Percentiles rank a stretch among this genome's conserved stretches.
Evolutionary conservation across 2,329 filamentous ascomycete species (phyloP).

Genomic region (Aspergillus novoparasiticus): DNA sequence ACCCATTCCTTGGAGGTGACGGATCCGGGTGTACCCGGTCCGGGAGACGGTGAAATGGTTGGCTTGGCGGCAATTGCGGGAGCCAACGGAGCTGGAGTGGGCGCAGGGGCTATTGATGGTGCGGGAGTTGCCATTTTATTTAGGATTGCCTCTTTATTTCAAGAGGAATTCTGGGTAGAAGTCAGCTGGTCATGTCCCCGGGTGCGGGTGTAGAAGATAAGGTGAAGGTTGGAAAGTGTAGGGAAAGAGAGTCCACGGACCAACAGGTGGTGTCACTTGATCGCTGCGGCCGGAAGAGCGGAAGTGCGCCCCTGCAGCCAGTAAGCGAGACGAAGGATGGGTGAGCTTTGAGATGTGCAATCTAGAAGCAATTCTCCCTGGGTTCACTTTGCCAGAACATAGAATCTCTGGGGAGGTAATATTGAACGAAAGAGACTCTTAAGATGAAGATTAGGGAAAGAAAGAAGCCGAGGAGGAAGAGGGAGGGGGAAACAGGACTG

Average conservation of each 20-base stretch:
- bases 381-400: background rate
- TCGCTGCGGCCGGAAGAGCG: conserved; percentile 38
- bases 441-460: conserved; percentile 3
- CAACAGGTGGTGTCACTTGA: conserved; percentile 27
- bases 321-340: conserved; percentile 29
- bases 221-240: conserved; percentile 18
- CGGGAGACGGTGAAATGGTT: conserved; percentile 41
- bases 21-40: conserved; percentile 45
- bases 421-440: background rate
- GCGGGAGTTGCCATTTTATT: conserved; percentile 36
- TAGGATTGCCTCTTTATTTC: conserved; percentile 8
- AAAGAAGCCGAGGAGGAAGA: conserved; percentile 4
- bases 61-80: conserved; percentile 43
- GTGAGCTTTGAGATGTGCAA: background rate
- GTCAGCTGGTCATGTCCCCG: conserved; percentile 23
- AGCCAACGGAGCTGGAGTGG: conserved; percentile 41
- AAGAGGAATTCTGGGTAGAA: conserved; percentile 22
- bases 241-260: conserved; percentile 22
- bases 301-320: conserved; percentile 36
- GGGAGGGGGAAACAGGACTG: conserved; percentile 9
- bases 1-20: conserved; percentile 86
- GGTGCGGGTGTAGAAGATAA: background rate
- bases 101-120: conserved; percentile 42
- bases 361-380: background rate
- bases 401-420: background rate